Evolutionary conservation across 805 yeast genomes (phyloP), one percentile per base, ranked within the genome.

Genomic region (Candida ponderosae): DNA sequence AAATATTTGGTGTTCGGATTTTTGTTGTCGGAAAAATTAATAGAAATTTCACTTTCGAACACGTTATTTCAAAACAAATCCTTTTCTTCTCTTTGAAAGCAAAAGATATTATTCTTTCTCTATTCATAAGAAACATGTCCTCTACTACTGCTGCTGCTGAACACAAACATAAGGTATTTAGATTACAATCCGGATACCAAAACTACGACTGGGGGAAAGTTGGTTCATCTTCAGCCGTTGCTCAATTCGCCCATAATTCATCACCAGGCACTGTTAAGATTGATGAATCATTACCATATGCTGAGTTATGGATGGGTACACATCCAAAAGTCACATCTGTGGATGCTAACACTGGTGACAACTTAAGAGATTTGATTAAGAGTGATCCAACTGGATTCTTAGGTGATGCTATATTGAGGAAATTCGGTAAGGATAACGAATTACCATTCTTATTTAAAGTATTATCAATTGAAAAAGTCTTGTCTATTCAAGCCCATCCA

Each of bases 281-380:
- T 38, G 86, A 83, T 46, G 89, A 81, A 51, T 37, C 68, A 29
- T 76, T 79, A 54, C 97, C 98, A 10, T 93, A 93, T 56, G 98
- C 98, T 15, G 98, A 93, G 61, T 69, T 93, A 48, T 93, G 98
- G 98, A 93, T 93, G 98, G 98, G 98, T 29, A 88, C 97, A 19
- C 98, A 93, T 58, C 90, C 95, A 37, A 83, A 83, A 33, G 88
- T 83, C 11, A 96, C 97, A 21, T 81, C 96, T 16, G 62, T 62
- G 34, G 72, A 74, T 34, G 70, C 72, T 19, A 72, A 64, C 20
- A 60, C 66, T 16, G 80, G 80, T 24, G 63, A 72, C 47, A 69
- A 76, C 17, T 70, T 93, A 57, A 70, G 88, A 42, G 83, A 84
- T 16, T 56, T 85, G 28, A 74, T 90, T 38, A 60, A 66, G n/a